phyloP scores from a whole-genome alignment of 2,329 filamentous ascomycete species.

The Lasiodiplodia sp. region DNA sequence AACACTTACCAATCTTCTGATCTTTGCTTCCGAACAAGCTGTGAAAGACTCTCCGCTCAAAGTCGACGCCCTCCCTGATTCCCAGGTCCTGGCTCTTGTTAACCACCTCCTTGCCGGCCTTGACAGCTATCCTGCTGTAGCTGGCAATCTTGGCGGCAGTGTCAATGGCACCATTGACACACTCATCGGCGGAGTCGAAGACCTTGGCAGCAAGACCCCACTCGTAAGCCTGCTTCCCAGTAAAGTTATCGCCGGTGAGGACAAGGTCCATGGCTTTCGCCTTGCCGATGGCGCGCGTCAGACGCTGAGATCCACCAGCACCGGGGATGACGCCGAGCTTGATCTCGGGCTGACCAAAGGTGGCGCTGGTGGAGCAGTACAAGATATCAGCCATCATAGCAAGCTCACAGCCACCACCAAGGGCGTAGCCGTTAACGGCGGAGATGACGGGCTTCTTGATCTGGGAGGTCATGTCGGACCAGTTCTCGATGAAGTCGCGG shows the following conservation, averaged over 20 bases:
- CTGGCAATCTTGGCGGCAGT: slow-evolving; percentile 90
- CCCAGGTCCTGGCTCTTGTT: slow-evolving; percentile 96
- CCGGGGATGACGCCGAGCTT: slow-evolving; percentile 93
- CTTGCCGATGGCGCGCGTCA: slow-evolving; percentile 71
- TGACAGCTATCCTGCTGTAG: slow-evolving; percentile 84
- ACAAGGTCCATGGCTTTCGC: slow-evolving; percentile 55
- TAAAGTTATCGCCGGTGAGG: slow-evolving; percentile 70
- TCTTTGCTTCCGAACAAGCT: slow-evolving; percentile 91
- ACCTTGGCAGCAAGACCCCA: slow-evolving; percentile 90
- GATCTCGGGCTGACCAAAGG: slow-evolving; percentile 97
- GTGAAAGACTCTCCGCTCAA: slow-evolving; percentile 92
- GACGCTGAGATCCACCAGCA: slow-evolving; percentile 86
- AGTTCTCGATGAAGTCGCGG: slow-evolving; percentile 91
- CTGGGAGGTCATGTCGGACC: slow-evolving; percentile 83
- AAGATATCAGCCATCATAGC: slow-evolving; percentile 97
- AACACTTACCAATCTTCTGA: slow-evolving; percentile 82
- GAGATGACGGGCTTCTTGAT: slow-evolving; percentile 95
- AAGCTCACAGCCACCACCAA: slow-evolving; percentile 94
- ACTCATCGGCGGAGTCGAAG: slow-evolving; percentile 79
- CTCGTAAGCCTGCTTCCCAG: slow-evolving; percentile 80
- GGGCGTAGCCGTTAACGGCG: slow-evolving; percentile 91
- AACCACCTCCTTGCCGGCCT: slow-evolving; percentile 96
- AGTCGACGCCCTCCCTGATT: slow-evolving; percentile 90
- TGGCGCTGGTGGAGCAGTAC: slow-evolving; percentile 85
- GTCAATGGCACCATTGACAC: slow-evolving; percentile 80